Conservation (phyloP, 2,329 filamentous ascomycete genomes). For the Neonectria coccinea region DNA sequence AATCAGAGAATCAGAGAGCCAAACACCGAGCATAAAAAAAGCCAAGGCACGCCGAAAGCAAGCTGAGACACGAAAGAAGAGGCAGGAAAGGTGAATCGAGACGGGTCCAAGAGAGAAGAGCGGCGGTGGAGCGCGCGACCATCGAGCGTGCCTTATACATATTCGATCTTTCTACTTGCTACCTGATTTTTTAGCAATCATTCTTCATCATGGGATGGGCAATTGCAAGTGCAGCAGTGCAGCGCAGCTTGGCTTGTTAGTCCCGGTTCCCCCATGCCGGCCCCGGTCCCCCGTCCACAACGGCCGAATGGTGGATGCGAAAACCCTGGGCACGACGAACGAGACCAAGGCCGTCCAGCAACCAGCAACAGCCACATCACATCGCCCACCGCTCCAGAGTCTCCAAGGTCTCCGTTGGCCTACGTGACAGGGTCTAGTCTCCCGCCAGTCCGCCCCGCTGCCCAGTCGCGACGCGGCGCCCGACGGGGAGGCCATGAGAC, state of each 20-base stretch:
- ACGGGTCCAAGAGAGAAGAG: constrained; percentile 24
- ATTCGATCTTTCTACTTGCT: constrained; percentile 12
- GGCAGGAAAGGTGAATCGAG: constrained; percentile 13
- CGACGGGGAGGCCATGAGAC: constrained; percentile 10
- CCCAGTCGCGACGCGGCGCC: constrained; percentile 2
- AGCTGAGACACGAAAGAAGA: constrained; percentile 5
- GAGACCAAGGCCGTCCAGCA: constrained; percentile 29
- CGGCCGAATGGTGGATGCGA: constrained; percentile 14
- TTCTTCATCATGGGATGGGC: constrained; percentile 11
- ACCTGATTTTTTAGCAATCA: constrained; percentile 24
- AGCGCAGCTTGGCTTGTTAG: constrained; percentile 6
- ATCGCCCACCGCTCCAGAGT: constrained; percentile 40
- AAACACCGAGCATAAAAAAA: constrained; percentile 12
- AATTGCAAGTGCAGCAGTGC: constrained; percentile 20
- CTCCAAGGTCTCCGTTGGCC: constrained; percentile 30
- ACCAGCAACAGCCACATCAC: constrained; percentile 47
- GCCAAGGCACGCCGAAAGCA: constrained; percentile 8
- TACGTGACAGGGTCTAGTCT: constrained; percentile 20
- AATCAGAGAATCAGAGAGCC: neutral
- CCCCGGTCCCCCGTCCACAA: constrained; percentile 13
- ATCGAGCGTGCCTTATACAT: constrained; percentile 37
- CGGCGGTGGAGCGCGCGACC: constrained; percentile 25
- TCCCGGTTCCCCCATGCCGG: constrained; percentile 15
- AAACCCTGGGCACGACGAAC: constrained; percentile 10
- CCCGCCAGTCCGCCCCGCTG: neutral